Evolutionary conservation across 1,139 yeast species (phyloP).

Genomic region (Saccharomyces hybrid): DNA sequence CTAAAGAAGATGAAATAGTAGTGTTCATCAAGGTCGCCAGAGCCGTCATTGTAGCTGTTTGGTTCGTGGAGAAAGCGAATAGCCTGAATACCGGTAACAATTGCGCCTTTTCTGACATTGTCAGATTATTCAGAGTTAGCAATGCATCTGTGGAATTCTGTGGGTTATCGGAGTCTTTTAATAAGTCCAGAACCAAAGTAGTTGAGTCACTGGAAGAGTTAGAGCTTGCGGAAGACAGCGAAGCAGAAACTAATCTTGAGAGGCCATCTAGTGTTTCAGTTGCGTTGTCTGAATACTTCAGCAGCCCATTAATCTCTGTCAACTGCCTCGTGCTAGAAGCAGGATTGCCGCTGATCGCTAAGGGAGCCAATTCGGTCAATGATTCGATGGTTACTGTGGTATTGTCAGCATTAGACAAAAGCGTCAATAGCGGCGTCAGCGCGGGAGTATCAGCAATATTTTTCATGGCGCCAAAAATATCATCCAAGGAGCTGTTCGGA

Average conservation of each 20-base stretch:
- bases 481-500: constrained; percentile 16
- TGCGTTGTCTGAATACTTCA: constrained; percentile 22
- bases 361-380: constrained; percentile 25
- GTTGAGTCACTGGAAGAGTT: constrained; percentile 16
- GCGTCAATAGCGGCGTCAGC: constrained; percentile 23
- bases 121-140: constrained; percentile 16
- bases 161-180: constrained; percentile 25
- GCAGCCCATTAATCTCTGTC: constrained; percentile 19
- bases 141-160: constrained; percentile 23
- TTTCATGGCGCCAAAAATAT: constrained; percentile 23
- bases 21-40: constrained; percentile 26
- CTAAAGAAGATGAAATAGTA: constrained; percentile 21
- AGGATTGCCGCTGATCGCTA: constrained; percentile 18
- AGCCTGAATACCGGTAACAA: constrained; percentile 25
- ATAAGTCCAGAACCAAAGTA: constrained; percentile 17
- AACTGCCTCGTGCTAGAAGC: constrained; percentile 18
- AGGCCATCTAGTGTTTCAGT: constrained; percentile 16
- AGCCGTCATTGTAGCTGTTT: constrained; percentile 26
- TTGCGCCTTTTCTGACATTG: constrained; percentile 21
- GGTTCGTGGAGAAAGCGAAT: constrained; percentile 23
- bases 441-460: constrained; percentile 24
- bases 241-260: background rate
- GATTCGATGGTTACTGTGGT: constrained; percentile 21
- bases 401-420: constrained; percentile 23
- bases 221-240: constrained; percentile 8